Base-by-base conservation (phyloP, 2,329 filamentous ascomycete species). In the Aspergillus brasiliensis region DNA sequence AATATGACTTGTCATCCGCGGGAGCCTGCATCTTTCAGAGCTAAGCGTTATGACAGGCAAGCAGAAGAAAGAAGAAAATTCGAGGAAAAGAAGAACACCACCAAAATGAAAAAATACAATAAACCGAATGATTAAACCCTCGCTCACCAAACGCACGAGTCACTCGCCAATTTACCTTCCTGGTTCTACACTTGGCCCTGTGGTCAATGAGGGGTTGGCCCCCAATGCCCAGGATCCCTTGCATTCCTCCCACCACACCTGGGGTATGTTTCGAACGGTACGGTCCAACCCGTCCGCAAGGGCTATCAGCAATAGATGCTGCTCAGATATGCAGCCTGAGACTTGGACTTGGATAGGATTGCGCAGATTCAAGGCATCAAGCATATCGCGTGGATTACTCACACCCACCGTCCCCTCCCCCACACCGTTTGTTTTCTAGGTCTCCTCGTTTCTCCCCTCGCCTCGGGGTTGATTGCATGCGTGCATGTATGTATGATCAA, bases 261-360 rank as follows among this genome's bases (percentile, higher is more conserved):
- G 19, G 19, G 58, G 28, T 17, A 46, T 42, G 42, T 55, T 19
- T 46, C 17, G 53, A 13, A 51, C 49, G 53, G 49, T 59, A 62
- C 63, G 63, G 63, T 57, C 63, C 63, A 65, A 59, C 62, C 63
- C 61, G 63, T 52, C 37, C 54, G 54, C 54, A 61, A 59, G 56
- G 57, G 47, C 48, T 28, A 54, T 54, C 38, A 54, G 28, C 42
- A 49, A 31, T 28, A 17, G 25, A 48, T 48, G 6, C 44, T 8
- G 8, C 23, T 28, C 46, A 49, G 46, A 28, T 49, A 31, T 49
- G 46, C 46, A 28, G 46, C 46, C 15, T 49, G 46, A 34, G 31
- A 34, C 31, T 34, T 49, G 15, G 15, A 28, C 46, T 31, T 17
- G 46, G 46, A n/a, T 10, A 27, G 46, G 13, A 44, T 44, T 44